These are phyloP conservation scores for Triticum dicoccoides DNA, from an alignment of 176 grass and related monocot species.

Conservation along the genomic window DNA sequence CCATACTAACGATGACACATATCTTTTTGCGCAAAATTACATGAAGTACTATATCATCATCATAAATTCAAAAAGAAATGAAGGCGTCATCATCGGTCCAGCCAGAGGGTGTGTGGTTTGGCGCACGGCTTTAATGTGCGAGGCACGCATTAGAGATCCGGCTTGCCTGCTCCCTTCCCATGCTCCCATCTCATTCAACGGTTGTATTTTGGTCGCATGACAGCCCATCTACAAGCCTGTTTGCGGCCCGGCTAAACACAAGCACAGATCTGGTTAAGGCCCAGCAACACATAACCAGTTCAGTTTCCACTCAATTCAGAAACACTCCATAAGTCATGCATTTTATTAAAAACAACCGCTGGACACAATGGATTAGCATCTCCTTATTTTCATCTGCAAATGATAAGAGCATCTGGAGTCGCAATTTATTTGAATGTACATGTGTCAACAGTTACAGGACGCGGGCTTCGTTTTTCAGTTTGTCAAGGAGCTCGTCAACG, in stretches of 20 bases:
- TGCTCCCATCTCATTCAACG: too few relatives aligned
- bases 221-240: not conserved
- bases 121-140: too few relatives aligned
- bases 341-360: not conserved
- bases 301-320: not conserved
- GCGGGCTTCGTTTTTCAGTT: slow-evolving; percentile 70
- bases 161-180: too few relatives aligned
- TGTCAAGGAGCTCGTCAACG: slow-evolving; percentile 77
- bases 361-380: not conserved
- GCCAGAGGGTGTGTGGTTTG: too few relatives aligned
- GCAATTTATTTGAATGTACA: slow-evolving; percentile 8
- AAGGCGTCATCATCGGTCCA: too few relatives aligned
- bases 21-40: not conserved
- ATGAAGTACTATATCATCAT: too few relatives aligned
- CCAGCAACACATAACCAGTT: not conserved
- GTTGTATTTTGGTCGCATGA: not conserved
- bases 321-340: not conserved
- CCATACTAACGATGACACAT: too few relatives aligned
- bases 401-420: not conserved
- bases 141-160: too few relatives aligned
- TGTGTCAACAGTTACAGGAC: slow-evolving; percentile 42
- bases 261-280: not conserved
- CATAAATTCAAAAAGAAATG: too few relatives aligned
- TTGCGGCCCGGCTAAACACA: not conserved
- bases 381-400: slow-evolving; percentile 14